A percentile compares a stretch with the other conserved stretches of the same genome.
phyloP scores from a whole-genome alignment of 768 basidiomycete species.

The Postia placenta region DNA sequence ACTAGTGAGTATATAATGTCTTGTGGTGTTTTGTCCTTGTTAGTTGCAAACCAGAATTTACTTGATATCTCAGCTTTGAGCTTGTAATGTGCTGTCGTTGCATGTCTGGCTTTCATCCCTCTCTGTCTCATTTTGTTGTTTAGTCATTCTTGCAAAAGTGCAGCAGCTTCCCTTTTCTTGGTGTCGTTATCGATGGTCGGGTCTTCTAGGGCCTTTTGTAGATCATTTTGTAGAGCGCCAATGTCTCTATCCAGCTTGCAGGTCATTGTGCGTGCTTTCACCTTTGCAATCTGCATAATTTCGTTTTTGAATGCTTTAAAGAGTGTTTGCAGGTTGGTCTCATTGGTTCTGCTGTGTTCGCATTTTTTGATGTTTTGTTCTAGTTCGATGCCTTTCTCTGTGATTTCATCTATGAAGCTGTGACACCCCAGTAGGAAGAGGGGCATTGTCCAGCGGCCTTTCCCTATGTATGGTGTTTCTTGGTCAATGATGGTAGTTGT shows the following conservation, averaged over 20 bases:
- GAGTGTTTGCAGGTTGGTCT: background rate
- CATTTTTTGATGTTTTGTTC: background rate
- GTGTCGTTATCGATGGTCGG: background rate
- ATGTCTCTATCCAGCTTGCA: background rate
- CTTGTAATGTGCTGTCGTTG: background rate
- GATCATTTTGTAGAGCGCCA: background rate
- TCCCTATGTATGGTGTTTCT: slow-evolving; percentile 3
- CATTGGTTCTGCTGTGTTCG: background rate
- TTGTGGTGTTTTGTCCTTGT: background rate
- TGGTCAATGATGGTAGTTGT: background rate
- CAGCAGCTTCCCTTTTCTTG: background rate
- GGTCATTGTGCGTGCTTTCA: background rate
- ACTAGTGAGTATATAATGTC: background rate
- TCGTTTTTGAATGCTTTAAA: background rate
- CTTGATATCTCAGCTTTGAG: background rate
- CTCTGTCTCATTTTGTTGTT: background rate
- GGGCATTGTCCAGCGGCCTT: slow-evolving; percentile 5
- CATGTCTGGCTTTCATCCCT: background rate
- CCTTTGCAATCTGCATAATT: background rate
- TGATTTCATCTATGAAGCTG: background rate
- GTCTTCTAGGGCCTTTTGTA: background rate
- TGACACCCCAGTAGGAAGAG: background rate
- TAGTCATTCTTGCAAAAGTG: background rate
- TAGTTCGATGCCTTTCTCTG: background rate
- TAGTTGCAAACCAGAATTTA: background rate